Base-by-base conservation (phyloP, 2,329 filamentous ascomycete species). In the Arthrobotrys sphaeroides region DNA sequence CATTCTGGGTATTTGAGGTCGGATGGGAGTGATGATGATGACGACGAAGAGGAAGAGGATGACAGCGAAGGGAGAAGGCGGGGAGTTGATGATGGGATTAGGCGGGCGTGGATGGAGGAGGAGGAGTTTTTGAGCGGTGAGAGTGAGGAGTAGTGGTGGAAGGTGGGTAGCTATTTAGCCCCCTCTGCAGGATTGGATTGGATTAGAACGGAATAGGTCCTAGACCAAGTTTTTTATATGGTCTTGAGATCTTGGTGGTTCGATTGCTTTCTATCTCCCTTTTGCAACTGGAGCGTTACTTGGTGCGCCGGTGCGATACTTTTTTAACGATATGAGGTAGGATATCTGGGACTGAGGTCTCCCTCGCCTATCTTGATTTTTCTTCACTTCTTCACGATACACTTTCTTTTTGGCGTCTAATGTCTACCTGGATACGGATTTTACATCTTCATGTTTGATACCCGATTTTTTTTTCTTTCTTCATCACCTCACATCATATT, bases 91-190 rank as follows among this genome's bases (percentile, higher is more conserved):
- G 70, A 74, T 68, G 70, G 70, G 18, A 74, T 74, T 10, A 22
- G 70, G 26, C 20, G 70, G 26, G 70, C 70, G 22, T 74, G 70
- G 70, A 74, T 74, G 70, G 62, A 59, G n/a, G 70, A 74, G 45
- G 70, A 74, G 28, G 70, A 74, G 5, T 74, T 74, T 22, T 36
- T 74, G 38, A 57, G 62, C 16, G 70, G 38, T 12, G 55, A 68
- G n/a, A 24, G 43, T 20, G 70, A 74, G 47, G 53, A 62, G 55
- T 74, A 68, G 47, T 20, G n/a, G n/a, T n/a, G n/a, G n/a, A n/a
- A n/a, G n/a, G n/a, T n/a, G n/a, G n/a, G n/a, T n/a, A n/a, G n/a
- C n/a, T n/a, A n/a, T n/a, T n/a, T n/a, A n/a, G n/a, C n/a, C n/a
- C n/a, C n/a, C n/a, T n/a, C n/a, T n/a, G n/a, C n/a, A n/a, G n/a